Percentiles rank a stretch among this genome's conserved stretches.
These are phyloP conservation scores for Oryza glaberrima DNA, from an alignment of 176 grass and related monocot species.

Conservation along the genomic window DNA sequence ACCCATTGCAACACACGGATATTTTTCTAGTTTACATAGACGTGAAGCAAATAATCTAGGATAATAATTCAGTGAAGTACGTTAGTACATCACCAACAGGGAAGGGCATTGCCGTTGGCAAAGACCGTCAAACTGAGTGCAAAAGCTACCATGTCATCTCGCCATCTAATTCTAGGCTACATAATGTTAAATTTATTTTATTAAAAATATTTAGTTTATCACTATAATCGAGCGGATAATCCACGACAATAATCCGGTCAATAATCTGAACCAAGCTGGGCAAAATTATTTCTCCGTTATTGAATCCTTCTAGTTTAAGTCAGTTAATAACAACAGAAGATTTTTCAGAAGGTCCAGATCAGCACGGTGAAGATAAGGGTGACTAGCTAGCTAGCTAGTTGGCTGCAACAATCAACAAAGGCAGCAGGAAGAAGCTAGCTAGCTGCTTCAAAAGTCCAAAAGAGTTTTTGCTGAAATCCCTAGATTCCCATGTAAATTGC, in stretches of 20 bases:
- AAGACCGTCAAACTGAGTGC: background rate
- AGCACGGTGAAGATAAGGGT: background rate
- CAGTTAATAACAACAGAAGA: background rate
- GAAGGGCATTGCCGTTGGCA: too few relatives aligned
- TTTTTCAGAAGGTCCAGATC: constrained; percentile 36
- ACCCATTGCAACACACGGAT: fast-evolving
- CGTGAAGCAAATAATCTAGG: too few relatives aligned
- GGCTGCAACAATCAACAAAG: background rate
- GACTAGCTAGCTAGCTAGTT: background rate
- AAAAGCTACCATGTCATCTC: background rate
- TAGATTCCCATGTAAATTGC: constrained; percentile 4
- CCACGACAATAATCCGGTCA: too few relatives aligned
- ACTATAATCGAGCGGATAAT: too few relatives aligned
- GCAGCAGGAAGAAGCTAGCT: constrained; percentile 16
- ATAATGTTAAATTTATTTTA: too few relatives aligned
- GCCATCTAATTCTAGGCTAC: background rate
- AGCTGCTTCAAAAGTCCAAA: constrained; percentile 11
- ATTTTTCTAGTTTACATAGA: too few relatives aligned
- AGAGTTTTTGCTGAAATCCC: background rate
- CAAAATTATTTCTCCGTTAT: background rate
- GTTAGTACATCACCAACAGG: background rate
- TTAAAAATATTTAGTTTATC: too few relatives aligned
- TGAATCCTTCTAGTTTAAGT: background rate
- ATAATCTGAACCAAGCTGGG: too few relatives aligned
- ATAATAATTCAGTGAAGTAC: too few relatives aligned